Conservation (phyloP, 2,329 filamentous ascomycete species). For the Macrophomina phaseolina region DNA sequence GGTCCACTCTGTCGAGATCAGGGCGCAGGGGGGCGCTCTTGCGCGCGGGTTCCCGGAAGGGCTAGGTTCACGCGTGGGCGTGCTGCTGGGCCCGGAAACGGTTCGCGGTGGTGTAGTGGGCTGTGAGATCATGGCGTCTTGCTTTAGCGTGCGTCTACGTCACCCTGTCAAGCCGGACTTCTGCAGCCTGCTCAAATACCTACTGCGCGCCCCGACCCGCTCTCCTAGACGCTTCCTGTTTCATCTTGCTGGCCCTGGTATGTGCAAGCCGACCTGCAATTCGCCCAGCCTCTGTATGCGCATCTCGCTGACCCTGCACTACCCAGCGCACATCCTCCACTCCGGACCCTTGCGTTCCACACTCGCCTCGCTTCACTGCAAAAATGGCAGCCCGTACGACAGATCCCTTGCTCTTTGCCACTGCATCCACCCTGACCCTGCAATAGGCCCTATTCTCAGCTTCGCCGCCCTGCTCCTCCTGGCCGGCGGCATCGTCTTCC, state of each 20-base stretch:
- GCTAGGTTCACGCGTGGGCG: not conserved
- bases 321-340: not conserved
- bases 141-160: conserved; percentile 9
- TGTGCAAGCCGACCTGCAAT: conserved; percentile 12
- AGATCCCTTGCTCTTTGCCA: not conserved
- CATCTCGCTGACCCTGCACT: not conserved
- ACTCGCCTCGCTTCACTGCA: not conserved
- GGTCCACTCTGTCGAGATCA: not conserved
- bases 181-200: conserved; percentile 19
- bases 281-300: conserved; percentile 9
- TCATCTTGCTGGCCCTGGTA: conserved; percentile 23
- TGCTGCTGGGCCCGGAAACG: not conserved
- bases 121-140: conserved; percentile 15
- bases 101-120: not conserved
- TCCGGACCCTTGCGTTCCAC: conserved; percentile 11
- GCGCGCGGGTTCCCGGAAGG: not conserved
- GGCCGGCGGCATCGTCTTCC: conserved; percentile 65
- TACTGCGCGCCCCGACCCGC: not conserved
- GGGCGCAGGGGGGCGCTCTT: conserved; percentile 12
- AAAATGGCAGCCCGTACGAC: conserved; percentile 33
- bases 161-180: not conserved
- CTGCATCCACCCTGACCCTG: not conserved
- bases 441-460: conserved; percentile 60
- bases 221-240: conserved; percentile 10
- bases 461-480: conserved; percentile 66